Evolutionary conservation across 2,329 filamentous ascomycete species (phyloP).

Genomic region (Periconia macrospinosa): DNA sequence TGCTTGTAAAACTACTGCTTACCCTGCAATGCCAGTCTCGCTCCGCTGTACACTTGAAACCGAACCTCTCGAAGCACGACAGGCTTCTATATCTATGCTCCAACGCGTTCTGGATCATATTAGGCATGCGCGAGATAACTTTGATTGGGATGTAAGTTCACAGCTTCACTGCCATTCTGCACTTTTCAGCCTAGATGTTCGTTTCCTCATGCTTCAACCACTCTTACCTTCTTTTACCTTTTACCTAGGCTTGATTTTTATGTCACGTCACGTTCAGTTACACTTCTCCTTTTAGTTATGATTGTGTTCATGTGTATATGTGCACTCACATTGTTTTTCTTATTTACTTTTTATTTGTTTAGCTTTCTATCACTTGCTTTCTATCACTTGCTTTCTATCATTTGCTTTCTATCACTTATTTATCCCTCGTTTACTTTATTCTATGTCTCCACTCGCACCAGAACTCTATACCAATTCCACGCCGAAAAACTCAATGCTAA

Average conservation of each 20-base stretch:
- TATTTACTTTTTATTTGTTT: no score
- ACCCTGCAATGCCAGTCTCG: conserved; percentile 35
- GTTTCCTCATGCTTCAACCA: no score
- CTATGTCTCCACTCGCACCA: not conserved
- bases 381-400: not conserved
- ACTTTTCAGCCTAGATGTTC: no score
- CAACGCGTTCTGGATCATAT: conserved; percentile 53
- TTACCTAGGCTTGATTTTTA: no score
- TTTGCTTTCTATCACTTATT: not conserved
- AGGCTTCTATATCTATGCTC: conserved; percentile 51
- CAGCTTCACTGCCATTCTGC: not conserved
- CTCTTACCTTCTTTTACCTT: no score
- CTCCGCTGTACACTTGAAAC: conserved; percentile 57
- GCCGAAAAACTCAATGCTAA: no score
- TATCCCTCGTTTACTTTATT: not conserved
- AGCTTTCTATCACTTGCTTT: not conserved
- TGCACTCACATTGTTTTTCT: no score
- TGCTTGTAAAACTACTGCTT: no score
- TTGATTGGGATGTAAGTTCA: conserved; percentile 52
- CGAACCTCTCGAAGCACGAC: conserved; percentile 49
- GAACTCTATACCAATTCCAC: no score
- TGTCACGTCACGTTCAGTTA: no score
- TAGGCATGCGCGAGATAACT: conserved; percentile 50
- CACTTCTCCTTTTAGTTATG: no score
- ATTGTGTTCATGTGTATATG: no score